These are phyloP conservation scores for Aspergillus luchuensis DNA, from an alignment of 2,329 filamentous ascomycete species.

Conservation along the genomic window DNA sequence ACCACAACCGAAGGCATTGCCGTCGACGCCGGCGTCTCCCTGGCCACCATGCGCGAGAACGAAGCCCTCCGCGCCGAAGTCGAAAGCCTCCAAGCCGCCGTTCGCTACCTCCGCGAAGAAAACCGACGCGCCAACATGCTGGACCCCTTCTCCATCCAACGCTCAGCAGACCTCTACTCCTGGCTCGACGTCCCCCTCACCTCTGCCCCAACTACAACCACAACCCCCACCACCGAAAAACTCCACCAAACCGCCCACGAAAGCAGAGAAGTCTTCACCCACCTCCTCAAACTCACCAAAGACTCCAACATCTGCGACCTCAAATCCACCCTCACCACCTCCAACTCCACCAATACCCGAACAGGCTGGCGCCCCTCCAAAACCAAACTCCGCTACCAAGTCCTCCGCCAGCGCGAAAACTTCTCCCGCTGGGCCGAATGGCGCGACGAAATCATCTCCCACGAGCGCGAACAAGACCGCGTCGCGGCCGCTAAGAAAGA, in stretches of 20 bases:
- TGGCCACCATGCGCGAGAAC: conserved; percentile 47
- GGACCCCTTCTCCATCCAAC: conserved; percentile 46
- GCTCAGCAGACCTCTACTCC: conserved; percentile 42
- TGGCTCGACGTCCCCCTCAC: conserved; percentile 48
- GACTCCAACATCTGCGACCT: conserved; percentile 44
- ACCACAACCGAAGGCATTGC: conserved; percentile 41
- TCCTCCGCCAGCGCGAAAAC: conserved; percentile 48
- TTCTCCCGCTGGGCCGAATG: conserved; percentile 51
- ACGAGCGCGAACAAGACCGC: conserved; percentile 41
- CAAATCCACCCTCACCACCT: conserved; percentile 34
- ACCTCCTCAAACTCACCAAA: conserved; percentile 47
- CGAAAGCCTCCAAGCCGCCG: conserved; percentile 47
- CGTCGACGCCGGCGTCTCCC: conserved; percentile 41
- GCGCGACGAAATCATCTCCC: conserved; percentile 44
- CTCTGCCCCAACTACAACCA: conserved; percentile 20
- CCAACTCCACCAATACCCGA: conserved; percentile 28
- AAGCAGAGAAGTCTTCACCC: conserved; percentile 45
- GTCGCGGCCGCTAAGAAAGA: conserved; percentile 38
- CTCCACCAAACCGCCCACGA: conserved; percentile 41
- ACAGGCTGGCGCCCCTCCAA: conserved; percentile 46
- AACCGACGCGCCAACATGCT: conserved; percentile 45
- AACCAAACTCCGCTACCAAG: conserved; percentile 46
- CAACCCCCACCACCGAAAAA: conserved; percentile 25
- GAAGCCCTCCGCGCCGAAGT: conserved; percentile 47
- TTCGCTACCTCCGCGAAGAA: conserved; percentile 50